These are phyloP conservation scores for Lactarius hatsudake DNA, from an alignment of 768 basidiomycete species.

Conservation along the genomic window DNA sequence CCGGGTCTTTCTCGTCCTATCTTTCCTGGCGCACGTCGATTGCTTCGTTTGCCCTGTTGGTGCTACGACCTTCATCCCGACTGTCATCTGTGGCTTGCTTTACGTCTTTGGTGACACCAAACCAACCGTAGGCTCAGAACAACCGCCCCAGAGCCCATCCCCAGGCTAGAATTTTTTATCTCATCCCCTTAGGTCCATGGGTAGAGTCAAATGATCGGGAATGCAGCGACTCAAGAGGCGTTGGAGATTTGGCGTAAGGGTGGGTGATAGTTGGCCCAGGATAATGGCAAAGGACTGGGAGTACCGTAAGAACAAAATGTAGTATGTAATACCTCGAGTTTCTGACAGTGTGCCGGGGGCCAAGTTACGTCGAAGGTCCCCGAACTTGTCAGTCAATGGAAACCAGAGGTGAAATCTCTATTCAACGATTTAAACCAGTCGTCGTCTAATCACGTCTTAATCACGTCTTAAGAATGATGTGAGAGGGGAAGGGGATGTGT, in stretches of 20 bases:
- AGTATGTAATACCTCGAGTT: not conserved
- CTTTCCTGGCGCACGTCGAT: constrained; percentile 9
- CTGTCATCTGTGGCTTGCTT: not conserved
- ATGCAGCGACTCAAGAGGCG: not conserved
- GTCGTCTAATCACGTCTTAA: too few species aligned
- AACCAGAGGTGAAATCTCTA: not conserved
- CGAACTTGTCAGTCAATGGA: not conserved
- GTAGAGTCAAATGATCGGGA: too few species aligned
- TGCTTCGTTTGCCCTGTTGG: not conserved
- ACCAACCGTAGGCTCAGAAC: not conserved
- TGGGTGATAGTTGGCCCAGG: not conserved
- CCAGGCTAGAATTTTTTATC: too few species aligned
- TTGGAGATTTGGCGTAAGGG: not conserved
- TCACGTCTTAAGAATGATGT: not conserved
- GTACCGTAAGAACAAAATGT: not conserved
- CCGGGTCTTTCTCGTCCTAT: constrained; percentile 2
- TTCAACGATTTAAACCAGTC: not conserved
- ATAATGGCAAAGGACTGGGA: not conserved
- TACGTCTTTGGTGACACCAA: not conserved
- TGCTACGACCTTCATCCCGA: not conserved
- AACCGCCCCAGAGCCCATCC: too few species aligned
- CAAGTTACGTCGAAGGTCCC: not conserved
- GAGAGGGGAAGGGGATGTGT: not conserved
- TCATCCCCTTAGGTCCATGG: too few species aligned
- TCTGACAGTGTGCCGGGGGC: not conserved